These are phyloP conservation scores for Akanthomyces dipterigenus DNA, from an alignment of 2,329 filamentous ascomycete genomes.

Conservation along the genomic window DNA sequence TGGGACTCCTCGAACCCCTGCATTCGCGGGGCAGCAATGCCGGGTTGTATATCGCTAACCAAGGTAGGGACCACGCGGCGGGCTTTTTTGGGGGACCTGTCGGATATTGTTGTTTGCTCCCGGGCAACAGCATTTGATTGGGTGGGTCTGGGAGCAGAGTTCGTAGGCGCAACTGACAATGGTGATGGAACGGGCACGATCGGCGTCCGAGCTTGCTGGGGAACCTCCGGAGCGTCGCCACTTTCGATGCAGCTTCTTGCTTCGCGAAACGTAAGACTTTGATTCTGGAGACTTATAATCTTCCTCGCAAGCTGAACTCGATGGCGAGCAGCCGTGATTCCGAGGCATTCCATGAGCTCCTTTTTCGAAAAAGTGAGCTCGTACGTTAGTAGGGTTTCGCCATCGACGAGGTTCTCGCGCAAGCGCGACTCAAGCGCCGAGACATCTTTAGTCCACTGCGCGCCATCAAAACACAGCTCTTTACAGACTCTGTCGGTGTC, in stretches of 20 bases:
- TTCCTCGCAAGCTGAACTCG: constrained; percentile 50
- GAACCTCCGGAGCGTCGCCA: not conserved
- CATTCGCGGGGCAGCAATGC: constrained; percentile 9
- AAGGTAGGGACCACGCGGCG: constrained; percentile 22
- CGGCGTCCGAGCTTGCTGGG: not conserved
- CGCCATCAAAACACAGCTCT: constrained; percentile 53
- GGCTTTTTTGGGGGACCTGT: constrained; percentile 17
- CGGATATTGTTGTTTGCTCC: not conserved
- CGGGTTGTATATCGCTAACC: constrained; percentile 17
- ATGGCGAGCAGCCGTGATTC: constrained; percentile 51
- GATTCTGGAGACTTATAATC: constrained; percentile 47
- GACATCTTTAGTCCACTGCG: constrained; percentile 45
- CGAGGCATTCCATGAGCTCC: constrained; percentile 47
- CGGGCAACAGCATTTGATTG: not conserved
- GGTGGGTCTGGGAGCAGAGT: not conserved
- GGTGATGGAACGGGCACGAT: not conserved
- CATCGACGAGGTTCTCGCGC: constrained; percentile 57
- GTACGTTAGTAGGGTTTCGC: constrained; percentile 54
- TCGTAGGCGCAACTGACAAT: not conserved
- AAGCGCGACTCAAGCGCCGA: constrained; percentile 47
- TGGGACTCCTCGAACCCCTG: constrained; percentile 3
- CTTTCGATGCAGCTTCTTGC: not conserved
- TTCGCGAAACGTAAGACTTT: constrained; percentile 41
- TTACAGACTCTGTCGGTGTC: constrained; percentile 57
- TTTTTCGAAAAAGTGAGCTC: constrained; percentile 43